Percentiles rank a stretch among this genome's conserved stretches.
Conservation (phyloP, 2,329 filamentous ascomycete genomes). For the Pseudogymnoascus sp. region DNA sequence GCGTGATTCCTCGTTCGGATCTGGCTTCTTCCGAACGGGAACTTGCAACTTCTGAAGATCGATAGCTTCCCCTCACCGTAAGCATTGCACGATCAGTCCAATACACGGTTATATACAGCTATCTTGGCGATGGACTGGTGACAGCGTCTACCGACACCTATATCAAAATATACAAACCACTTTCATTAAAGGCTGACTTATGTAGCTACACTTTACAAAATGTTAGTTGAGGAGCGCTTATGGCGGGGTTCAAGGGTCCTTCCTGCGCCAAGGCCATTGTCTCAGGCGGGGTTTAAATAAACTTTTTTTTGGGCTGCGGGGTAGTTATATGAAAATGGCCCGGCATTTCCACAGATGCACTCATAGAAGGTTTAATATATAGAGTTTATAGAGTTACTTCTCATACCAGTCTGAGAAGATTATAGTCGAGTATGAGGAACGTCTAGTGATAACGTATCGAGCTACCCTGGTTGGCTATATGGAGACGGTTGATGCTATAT, state of each 20-base stretch:
- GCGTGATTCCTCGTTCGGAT: background rate
- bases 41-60: background rate
- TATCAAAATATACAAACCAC: background rate
- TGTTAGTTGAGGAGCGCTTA: background rate
- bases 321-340: background rate
- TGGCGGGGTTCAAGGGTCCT: conserved; percentile 3
- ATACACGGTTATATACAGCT: background rate
- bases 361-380: background rate
- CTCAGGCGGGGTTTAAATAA: background rate
- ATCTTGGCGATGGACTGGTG: background rate
- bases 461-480: background rate
- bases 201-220: background rate
- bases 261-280: background rate
- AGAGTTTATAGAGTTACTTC: background rate
- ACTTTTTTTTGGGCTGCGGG: conserved; percentile 1
- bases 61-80: background rate
- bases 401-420: background rate
- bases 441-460: background rate
- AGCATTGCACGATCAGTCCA: background rate
- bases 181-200: background rate
- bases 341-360: background rate
- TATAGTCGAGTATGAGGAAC: background rate
- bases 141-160: background rate
- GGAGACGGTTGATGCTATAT: background rate
- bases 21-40: background rate